Evolutionary conservation across 2,329 filamentous ascomycete species (phyloP).

Genomic region (Bisporella sp.): DNA sequence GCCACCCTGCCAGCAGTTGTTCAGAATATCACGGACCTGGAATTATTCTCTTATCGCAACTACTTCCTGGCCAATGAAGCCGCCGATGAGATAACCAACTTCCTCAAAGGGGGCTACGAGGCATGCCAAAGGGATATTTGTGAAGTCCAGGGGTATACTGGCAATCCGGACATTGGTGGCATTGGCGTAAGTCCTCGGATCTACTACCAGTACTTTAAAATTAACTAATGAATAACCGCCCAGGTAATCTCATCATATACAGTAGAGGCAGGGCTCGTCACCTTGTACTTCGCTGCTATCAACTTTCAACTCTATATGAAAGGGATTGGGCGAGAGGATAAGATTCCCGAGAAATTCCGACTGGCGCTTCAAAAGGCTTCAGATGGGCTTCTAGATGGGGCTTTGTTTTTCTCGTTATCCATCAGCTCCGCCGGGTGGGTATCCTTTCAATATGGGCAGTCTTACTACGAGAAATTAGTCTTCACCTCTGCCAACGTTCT

Average conservation of each 20-base stretch:
- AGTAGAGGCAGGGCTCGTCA: conserved; percentile 5
- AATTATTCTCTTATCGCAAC: conserved; percentile 9
- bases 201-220: background rate
- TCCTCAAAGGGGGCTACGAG: background rate
- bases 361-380: background rate
- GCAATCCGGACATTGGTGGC: conserved; percentile 8
- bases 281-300: conserved; percentile 7
- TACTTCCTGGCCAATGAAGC: conserved; percentile 6
- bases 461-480: conserved; percentile 2
- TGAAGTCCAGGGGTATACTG: conserved; percentile 8
- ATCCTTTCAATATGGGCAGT: background rate
- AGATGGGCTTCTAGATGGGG: background rate
- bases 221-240: background rate
- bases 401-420: conserved; percentile 1
- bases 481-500: conserved; percentile 2
- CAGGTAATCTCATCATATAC: conserved; percentile 8
- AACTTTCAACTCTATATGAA: background rate
- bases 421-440: background rate
- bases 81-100: conserved; percentile 2
- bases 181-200: conserved; percentile 4
- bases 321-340: background rate
- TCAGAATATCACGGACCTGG: conserved; percentile 5
- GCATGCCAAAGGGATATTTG: conserved; percentile 6
- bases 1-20: conserved; percentile 1
- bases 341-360: background rate